Evolutionary conservation across 2,329 filamentous ascomycete species (phyloP).

Genomic region (Microdochium trichocladiopsis): DNA sequence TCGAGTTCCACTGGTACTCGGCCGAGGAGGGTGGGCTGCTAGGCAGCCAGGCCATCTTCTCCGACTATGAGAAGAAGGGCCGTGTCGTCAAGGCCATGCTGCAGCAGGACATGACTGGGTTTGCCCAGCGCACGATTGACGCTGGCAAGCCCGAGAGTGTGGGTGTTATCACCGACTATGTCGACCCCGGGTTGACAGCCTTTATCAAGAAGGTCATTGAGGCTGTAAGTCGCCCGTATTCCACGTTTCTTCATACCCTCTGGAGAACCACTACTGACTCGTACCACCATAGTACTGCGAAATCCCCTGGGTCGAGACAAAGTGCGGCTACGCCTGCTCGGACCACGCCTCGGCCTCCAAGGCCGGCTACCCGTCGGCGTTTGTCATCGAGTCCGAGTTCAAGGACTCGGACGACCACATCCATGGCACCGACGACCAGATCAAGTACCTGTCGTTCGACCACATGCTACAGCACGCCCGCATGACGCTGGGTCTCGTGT

Average conservation of each 20-base stretch:
- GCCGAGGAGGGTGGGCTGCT: constrained; percentile 67
- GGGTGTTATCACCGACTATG: constrained; percentile 88
- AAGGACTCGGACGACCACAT: constrained; percentile 61
- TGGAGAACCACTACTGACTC: neutral
- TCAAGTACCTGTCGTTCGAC: constrained; percentile 71
- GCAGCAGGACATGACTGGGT: constrained; percentile 97
- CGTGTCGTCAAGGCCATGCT: constrained; percentile 91
- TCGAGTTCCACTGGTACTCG: constrained; percentile 93
- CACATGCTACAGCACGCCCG: constrained; percentile 90
- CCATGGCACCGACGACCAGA: constrained; percentile 61
- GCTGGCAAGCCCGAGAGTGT: constrained; percentile 78
- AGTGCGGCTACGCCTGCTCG: constrained; percentile 81
- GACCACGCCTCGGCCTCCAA: constrained; percentile 69
- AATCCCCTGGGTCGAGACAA: constrained; percentile 80
- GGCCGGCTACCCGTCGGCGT: constrained; percentile 67
- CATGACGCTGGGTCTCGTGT: constrained; percentile 75
- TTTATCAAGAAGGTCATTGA: constrained; percentile 89
- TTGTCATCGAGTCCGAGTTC: constrained; percentile 70
- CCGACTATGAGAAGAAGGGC: constrained; percentile 63
- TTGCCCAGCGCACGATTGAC: constrained; percentile 73
- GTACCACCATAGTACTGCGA: constrained; percentile 60
- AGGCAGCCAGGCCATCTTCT: constrained; percentile 79
- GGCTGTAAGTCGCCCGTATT: constrained; percentile 32
- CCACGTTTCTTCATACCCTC: neutral
- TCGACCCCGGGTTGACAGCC: constrained; percentile 71